Base-by-base conservation (phyloP, 2,329 filamentous ascomycete genomes). In the Fusarium sp. region DNA sequence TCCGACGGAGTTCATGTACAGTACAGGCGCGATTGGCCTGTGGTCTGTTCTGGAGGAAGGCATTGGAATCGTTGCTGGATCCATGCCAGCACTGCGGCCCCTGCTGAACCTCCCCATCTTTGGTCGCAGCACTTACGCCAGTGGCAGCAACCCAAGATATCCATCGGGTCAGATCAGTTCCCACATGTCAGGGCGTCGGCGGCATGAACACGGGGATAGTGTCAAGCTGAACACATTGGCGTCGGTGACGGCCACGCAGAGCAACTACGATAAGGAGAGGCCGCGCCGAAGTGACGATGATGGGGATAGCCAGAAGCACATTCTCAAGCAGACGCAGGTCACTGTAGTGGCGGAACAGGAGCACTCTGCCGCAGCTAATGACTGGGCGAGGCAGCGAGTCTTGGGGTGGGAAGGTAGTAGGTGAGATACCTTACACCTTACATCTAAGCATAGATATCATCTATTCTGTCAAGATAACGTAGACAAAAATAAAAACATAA, bases 1-100 rank as follows among this genome's bases (percentile, higher is more conserved):
- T 7, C 70, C 74, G 1, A 6, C 16, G 11, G 76, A 78, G 4
- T 78, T 77, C 40, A 69, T 78, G 64, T 78, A 75, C 18, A 69
- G 76, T 14, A 75, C 71, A 1, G 76, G 70, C 4, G 71, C 73
- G 18, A 78, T 78, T 13, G 76, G 74, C 3, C 7, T 78, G 11
- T 78, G 76, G 76, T 78, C 76, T 1, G 59, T 78, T 1, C 16
- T 78, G 0, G 76, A 78, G 40, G 72, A 75, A 16, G 76, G 76
- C 8, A 78, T 77, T 2, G 76, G 76, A 14, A 75, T 78, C 4
- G 59, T 77, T n/a, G 76, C 76, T 2, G 76, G 76, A 1, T 78
- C 76, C 3, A 75, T 77, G 74, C 74, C 76, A 5, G 66, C 74
- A 5, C 27, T 78, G 1, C 68, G 72, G 31, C 76, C 76, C 16